Conservation (phyloP, 2,329 filamentous ascomycete species). For the Beauveria caledonica region DNA sequence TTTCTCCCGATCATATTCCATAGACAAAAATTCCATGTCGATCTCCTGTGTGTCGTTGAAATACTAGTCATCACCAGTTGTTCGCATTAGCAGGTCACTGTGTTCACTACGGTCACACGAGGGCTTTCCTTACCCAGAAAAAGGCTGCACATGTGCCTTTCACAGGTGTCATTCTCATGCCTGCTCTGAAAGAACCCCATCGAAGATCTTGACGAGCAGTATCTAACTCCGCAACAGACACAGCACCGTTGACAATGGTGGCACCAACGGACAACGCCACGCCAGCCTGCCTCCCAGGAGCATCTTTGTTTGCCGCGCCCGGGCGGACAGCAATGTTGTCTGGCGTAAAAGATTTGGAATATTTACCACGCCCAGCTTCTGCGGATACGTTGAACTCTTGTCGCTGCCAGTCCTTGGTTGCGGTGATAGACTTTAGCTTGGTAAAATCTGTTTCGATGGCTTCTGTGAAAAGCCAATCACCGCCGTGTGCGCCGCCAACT, state of each 20-base stretch:
- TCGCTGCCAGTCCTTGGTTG: constrained; percentile 53
- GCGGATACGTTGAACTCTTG: constrained; percentile 60
- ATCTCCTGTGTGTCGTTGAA: constrained; percentile 74
- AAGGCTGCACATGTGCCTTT: constrained; percentile 69
- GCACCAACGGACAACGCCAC: constrained; percentile 49
- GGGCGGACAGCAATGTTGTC: constrained; percentile 44
- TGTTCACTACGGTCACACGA: constrained; percentile 1
- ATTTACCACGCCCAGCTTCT: constrained; percentile 50
- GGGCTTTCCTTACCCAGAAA: constrained; percentile 55
- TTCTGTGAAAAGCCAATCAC: constrained; percentile 54
- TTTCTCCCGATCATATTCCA: constrained; percentile 46
- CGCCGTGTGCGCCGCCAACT: constrained; percentile 36
- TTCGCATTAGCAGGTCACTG: constrained; percentile 10
- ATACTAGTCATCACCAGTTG: constrained; percentile 41
- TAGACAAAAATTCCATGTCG: constrained; percentile 70
- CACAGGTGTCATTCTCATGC: constrained; percentile 53
- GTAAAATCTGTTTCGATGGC: constrained; percentile 65
- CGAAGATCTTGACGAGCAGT: constrained; percentile 52
- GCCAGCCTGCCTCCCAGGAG: constrained; percentile 39
- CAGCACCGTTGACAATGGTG: constrained; percentile 37
- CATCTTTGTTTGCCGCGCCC: constrained; percentile 27
- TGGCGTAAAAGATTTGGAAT: constrained; percentile 54
- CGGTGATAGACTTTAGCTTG: constrained; percentile 38
- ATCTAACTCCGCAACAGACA: constrained; percentile 58
- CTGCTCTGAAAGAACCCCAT: constrained; percentile 62